Percentiles rank a stretch among this genome's conserved stretches.
phyloP scores from a whole-genome alignment of 805 yeast genomes.

The Yarrowia sp. region DNA sequence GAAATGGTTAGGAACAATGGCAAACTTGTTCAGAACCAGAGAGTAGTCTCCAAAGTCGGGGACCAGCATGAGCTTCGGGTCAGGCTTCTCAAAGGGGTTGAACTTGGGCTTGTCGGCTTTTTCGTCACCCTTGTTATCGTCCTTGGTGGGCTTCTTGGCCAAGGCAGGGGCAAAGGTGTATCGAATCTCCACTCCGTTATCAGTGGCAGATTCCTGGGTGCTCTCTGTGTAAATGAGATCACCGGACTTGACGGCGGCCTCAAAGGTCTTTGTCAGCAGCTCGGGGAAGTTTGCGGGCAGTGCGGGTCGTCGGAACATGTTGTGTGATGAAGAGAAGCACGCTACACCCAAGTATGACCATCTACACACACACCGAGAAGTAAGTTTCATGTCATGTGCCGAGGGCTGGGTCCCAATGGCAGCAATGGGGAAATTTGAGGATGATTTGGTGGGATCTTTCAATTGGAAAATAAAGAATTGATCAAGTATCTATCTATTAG shows the following conservation, averaged over 20 bases:
- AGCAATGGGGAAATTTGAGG: no score
- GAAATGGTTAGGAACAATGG: conserved; percentile 80
- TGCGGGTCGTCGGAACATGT: conserved; percentile 28
- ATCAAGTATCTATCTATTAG: no score
- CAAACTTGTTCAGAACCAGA: conserved; percentile 83
- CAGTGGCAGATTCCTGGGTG: conserved; percentile 49
- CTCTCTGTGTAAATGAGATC: conserved; percentile 62
- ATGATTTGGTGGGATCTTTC: no score
- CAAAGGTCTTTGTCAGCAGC: conserved; percentile 48
- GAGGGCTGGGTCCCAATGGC: conserved; percentile 17
- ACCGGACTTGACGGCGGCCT: conserved; percentile 57
- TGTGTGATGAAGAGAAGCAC: neutral
- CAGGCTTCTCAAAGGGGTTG: conserved; percentile 83
- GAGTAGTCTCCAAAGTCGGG: conserved; percentile 60
- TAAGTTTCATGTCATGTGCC: conserved; percentile 21
- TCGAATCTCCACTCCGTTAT: conserved; percentile 45
- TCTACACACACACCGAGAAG: neutral
- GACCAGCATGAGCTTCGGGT: conserved; percentile 71
- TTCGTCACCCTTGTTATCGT: conserved; percentile 15
- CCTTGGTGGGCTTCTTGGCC: conserved; percentile 48
- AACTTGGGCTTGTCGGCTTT: conserved; percentile 38
- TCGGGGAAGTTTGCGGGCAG: conserved; percentile 31
- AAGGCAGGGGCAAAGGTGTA: conserved; percentile 52
- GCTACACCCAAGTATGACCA: neutral
- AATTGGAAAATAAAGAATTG: no score